Evolutionary conservation across 768 basidiomycete species (phyloP), one percentile per base, ranked within the genome.

Genomic region (Clitopilus hobsonii): DNA sequence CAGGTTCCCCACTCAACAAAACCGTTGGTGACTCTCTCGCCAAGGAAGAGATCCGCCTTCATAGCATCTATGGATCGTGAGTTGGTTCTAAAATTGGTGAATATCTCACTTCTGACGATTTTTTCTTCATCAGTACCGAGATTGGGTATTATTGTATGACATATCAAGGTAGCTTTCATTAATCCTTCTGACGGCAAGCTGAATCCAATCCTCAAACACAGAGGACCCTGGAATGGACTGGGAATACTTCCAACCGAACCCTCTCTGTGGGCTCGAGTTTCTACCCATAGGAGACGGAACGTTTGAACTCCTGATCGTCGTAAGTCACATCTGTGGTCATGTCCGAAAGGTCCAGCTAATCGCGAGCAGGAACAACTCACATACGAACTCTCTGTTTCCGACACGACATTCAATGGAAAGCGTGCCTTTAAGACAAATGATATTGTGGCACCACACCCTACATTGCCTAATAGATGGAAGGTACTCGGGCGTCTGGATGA

Each of bases 391-490:
- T 16, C 32, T 32, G 41, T 36, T 51, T 51, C 67, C 38, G 75
- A 79, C 59, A 47, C 63, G 5, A 52, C 59, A 26, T 45, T 72
- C 5, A 60, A 72, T 5, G 76, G 75, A 6, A 57, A 61, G 13
- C 62, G 65, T 18, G 78, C 70, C 13, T 74, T 74, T 26, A 61
- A 69, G 4, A 74, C 76, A 1, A 63, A 66, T 1, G 80, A 79
- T 60, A 51, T 79, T 5, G 61, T 81, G 16, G 51, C 70, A 1
- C 69, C 68, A 36, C 77, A 81, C 57, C 74, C 77, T 0, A 68
- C 65, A 1, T 69, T 68, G 3, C 41, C 69, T 13, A 61, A 69
- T 3, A 16, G 70, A 6, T 77, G 64, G 66, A 69, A 59, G 51
- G 59, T 81, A 41, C 53, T 53, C 26, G 73, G 73, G 2, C 60